These are phyloP conservation scores for Fusarium metavorans DNA, from an alignment of 2,329 filamentous ascomycete genomes.

Conservation along the genomic window DNA sequence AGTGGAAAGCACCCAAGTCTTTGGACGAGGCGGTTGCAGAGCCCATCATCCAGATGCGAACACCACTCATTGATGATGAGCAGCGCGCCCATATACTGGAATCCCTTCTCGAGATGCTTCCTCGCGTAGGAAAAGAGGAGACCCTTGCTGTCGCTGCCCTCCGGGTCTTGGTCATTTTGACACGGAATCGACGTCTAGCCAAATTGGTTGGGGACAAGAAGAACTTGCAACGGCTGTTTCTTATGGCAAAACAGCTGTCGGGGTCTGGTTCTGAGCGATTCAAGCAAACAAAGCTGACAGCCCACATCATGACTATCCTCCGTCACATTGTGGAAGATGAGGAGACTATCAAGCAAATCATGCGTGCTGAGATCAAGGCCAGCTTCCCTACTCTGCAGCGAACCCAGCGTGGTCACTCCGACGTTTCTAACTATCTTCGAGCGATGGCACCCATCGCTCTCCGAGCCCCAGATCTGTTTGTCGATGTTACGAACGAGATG, in stretches of 20 bases:
- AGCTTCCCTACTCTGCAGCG: constrained; percentile 73
- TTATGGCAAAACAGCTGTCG: constrained; percentile 94
- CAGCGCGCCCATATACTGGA: constrained; percentile 80
- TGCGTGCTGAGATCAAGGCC: constrained; percentile 88
- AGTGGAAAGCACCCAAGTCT: constrained; percentile 72
- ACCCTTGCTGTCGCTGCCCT: constrained; percentile 84
- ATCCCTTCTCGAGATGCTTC: constrained; percentile 84
- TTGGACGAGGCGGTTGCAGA: constrained; percentile 63
- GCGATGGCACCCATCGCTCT: constrained; percentile 83
- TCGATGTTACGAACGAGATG: constrained; percentile 88
- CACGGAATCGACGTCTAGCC: constrained; percentile 81
- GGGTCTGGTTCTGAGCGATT: constrained; percentile 82
- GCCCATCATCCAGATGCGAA: constrained; percentile 71
- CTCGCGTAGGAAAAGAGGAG: constrained; percentile 88
- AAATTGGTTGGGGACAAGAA: constrained; percentile 84
- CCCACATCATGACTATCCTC: constrained; percentile 84
- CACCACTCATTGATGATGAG: constrained; percentile 65
- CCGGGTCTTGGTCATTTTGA: constrained; percentile 88
- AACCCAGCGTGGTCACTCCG: constrained; percentile 66
- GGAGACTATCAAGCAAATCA: constrained; percentile 88
- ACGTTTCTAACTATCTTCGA: constrained; percentile 80
- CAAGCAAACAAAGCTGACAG: constrained; percentile 62
- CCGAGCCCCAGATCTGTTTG: constrained; percentile 85
- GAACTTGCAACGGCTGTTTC: constrained; percentile 89
- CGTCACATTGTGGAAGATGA: constrained; percentile 96